These are phyloP conservation scores for Penicillium nucicola DNA, from an alignment of 495 filamentous ascomycete genomes.

Conservation along the genomic window DNA sequence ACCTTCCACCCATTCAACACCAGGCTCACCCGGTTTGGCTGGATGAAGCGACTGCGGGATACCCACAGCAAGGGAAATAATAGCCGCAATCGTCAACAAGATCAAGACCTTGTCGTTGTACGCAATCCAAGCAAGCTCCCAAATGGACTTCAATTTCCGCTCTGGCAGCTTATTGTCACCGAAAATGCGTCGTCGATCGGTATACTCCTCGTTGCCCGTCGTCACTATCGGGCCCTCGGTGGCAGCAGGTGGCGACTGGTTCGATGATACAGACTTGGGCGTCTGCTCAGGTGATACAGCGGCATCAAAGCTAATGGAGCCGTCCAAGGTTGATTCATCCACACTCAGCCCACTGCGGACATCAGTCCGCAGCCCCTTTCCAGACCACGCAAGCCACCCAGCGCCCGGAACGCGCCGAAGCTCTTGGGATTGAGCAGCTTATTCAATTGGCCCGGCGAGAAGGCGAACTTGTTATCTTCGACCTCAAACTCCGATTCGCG, in stretches of 20 bases:
- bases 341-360: constrained; percentile 64
- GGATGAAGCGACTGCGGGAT: constrained; percentile 60
- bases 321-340: constrained; percentile 66
- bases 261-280: constrained; percentile 29
- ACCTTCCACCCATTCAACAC: constrained; percentile 77
- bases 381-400: constrained; percentile 74
- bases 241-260: constrained; percentile 24
- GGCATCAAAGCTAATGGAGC: constrained; percentile 69
- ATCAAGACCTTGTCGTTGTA: constrained; percentile 83
- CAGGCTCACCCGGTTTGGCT: constrained; percentile 45
- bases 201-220: constrained; percentile 39
- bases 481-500: constrained; percentile 71
- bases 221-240: constrained; percentile 21
- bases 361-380: constrained; percentile 73
- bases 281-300: constrained; percentile 30
- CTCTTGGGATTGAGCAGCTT: constrained; percentile 83
- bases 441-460: constrained; percentile 73
- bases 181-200: constrained; percentile 67
- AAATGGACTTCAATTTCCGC: constrained; percentile 68
- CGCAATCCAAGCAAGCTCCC: constrained; percentile 74
- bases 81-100: constrained; percentile 72
- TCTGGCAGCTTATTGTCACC: constrained; percentile 68
- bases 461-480: constrained; percentile 76
- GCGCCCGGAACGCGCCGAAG: constrained; percentile 68
- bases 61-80: constrained; percentile 80